Conservation (phyloP, 108 stramenopile genomes). For the Epithemia pelagica region DNA sequence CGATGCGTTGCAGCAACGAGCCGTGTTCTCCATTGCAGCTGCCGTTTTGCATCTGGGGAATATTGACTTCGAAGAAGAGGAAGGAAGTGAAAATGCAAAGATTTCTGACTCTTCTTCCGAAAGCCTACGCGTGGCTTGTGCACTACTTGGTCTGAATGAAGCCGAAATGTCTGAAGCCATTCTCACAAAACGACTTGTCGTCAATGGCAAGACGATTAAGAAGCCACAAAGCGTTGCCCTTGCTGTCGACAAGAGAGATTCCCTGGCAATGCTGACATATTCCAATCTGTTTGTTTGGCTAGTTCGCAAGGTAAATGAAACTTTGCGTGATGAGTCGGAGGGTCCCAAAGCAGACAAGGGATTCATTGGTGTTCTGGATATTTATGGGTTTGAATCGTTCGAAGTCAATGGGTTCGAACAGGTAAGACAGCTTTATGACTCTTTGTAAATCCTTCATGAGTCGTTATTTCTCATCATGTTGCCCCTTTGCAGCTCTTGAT, state of each 20-base stretch:
- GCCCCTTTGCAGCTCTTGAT: slow-evolving; percentile 50
- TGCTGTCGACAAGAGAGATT: slow-evolving; percentile 89
- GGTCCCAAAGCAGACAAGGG: slow-evolving; percentile 23
- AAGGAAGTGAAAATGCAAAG: slow-evolving; percentile 36
- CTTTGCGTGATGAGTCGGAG: slow-evolving; percentile 27
- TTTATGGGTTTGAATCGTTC: slow-evolving; percentile 96
- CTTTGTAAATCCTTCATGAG: too few species aligned
- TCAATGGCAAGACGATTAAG: slow-evolving; percentile 76
- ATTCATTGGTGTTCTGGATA: slow-evolving; percentile 94
- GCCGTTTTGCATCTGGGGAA: slow-evolving; percentile 91
- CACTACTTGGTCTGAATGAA: slow-evolving; percentile 62
- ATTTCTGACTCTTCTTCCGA: slow-evolving; percentile 36
- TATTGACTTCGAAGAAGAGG: slow-evolving; percentile 66
- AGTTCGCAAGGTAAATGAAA: slow-evolving; percentile 74
- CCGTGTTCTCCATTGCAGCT: slow-evolving; percentile 70
- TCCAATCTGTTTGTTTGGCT: slow-evolving; percentile 91
- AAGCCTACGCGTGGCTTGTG: slow-evolving; percentile 56
- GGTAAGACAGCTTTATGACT: background rate
- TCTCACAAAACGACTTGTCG: slow-evolving; percentile 63
- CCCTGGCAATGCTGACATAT: slow-evolving; percentile 90
- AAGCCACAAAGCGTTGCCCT: slow-evolving; percentile 68
- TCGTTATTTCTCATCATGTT: background rate
- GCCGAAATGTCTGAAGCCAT: slow-evolving; percentile 64
- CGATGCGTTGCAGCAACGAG: slow-evolving; percentile 38
- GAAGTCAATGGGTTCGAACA: slow-evolving; percentile 94